Evolutionary conservation across 2,329 filamentous ascomycete species (phyloP).

Genomic region (Stagonosporopsis rhizophila): DNA sequence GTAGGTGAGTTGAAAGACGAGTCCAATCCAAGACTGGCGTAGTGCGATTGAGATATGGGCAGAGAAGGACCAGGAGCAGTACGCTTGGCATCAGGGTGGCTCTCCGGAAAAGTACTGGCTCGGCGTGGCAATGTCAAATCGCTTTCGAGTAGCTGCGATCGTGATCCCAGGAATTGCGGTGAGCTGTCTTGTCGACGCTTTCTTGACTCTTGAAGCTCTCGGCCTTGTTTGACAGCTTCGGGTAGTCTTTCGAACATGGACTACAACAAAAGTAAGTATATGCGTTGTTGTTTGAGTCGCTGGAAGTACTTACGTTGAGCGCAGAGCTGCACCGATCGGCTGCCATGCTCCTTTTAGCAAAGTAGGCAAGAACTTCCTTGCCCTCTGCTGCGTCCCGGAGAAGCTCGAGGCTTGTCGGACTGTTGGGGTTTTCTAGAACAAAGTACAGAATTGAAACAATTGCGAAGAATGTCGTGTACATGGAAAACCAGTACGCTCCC

Average conservation of each 20-base stretch:
- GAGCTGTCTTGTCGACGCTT: slow-evolving; percentile 50
- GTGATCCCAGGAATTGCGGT: slow-evolving; percentile 37
- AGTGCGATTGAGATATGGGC: slow-evolving; percentile 39
- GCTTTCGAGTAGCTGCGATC: slow-evolving; percentile 34
- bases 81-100: slow-evolving; percentile 38
- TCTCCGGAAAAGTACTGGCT: slow-evolving; percentile 48
- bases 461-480: slow-evolving; percentile 84
- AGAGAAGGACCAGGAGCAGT: slow-evolving; percentile 34
- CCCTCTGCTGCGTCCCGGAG: slow-evolving; percentile 85
- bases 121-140: slow-evolving; percentile 34
- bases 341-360: slow-evolving; percentile 85
- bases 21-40: slow-evolving; percentile 39
- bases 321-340: slow-evolving; percentile 84
- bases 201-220: slow-evolving; percentile 39
- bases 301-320: slow-evolving; percentile 67
- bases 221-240: slow-evolving; percentile 65
- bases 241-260: slow-evolving; percentile 84
- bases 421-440: slow-evolving; percentile 79
- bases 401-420: slow-evolving; percentile 76
- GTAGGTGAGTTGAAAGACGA: slow-evolving; percentile 36
- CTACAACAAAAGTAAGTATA: slow-evolving; percentile 54
- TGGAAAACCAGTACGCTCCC: slow-evolving; percentile 85
- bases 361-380: slow-evolving; percentile 77
- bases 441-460: slow-evolving; percentile 82
- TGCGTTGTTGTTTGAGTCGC: neutral